Conservation (phyloP, 257 asterid species). For the Solanum neorickii region DNA sequence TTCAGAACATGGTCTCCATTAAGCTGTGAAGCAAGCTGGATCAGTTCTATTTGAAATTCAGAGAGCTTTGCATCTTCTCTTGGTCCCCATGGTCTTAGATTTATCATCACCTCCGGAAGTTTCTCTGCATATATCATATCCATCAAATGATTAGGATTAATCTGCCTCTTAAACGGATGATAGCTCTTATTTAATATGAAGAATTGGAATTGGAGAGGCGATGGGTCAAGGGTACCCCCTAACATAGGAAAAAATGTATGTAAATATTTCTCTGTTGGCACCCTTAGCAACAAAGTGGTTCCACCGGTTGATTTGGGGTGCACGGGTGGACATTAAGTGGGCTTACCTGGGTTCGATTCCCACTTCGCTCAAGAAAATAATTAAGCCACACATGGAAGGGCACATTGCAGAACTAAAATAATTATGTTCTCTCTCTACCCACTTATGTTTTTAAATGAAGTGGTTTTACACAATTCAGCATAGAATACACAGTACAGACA, state of each 20-base stretch:
- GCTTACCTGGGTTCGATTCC: neutral
- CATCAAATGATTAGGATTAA: neutral
- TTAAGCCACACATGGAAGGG: neutral
- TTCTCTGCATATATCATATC: constrained; percentile 27
- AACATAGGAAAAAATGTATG: neutral
- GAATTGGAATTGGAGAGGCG: neutral
- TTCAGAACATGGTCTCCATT: constrained; percentile 77
- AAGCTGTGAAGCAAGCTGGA: constrained; percentile 96
- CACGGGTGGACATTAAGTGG: neutral
- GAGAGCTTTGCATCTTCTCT: constrained; percentile 54
- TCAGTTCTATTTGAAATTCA: constrained; percentile 74
- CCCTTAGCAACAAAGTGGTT: neutral
- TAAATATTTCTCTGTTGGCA: neutral
- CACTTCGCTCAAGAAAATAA: neutral
- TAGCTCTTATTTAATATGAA: neutral
- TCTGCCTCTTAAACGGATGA: neutral
- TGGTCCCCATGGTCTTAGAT: constrained; percentile 62
- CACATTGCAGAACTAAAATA: neutral
- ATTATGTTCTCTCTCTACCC: neutral
- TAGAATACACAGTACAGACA: neutral
- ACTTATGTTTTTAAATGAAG: neutral
- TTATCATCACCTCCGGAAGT: constrained; percentile 50
- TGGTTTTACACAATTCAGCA: neutral
- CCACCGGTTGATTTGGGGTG: neutral
- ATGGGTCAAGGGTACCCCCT: neutral